Evolutionary conservation across 768 basidiomycete species (phyloP), one percentile per base, ranked within the genome.

Genomic region (Auriscalpium microsporum): DNA sequence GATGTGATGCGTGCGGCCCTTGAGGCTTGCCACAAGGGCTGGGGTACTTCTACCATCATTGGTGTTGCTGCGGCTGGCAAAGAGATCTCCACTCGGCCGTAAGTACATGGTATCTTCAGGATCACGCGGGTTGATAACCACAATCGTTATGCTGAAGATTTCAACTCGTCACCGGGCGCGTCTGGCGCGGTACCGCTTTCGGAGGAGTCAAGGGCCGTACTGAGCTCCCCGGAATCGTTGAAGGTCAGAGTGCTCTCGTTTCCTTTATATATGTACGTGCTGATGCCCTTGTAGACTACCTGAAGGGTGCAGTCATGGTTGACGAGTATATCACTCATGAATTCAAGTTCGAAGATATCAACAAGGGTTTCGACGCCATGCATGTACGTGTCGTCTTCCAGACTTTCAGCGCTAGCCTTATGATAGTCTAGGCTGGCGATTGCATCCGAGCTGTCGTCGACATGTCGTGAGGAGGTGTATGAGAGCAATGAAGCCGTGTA

Each of bases 11-110:
- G 94, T 58, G 76, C 86, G 49, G 96, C 96, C 23, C 81, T 99
- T 48, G 96, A 99, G 73, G 90, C 94, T n/a, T 97, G 94, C 71
- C 96, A 99, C 72, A 98, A 98, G 69, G 96, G 96, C 13, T 99
- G 96, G 96, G 96, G 96, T 63, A 86, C 97, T 45, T 91, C 86
- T 55, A 97, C 91, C 54, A 68, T 99, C 61, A 97, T 99, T 57
- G 95, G 95, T 57, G 96, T 99, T 44, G 96, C 96, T 4, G 93
- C 94, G 21, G 93, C 96, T 17, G 96, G 96, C 8, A 86, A 96
- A 65, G 96, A 98, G 60, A 72, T 66, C 48, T 69, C 68, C 34
- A 67, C 65, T 42, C 63, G 68, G 40, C 68, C 71, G 66, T 67
- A 56, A 64, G 67, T 65, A 16, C 46, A 49, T 53, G 33, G 9